Evolutionary conservation across 768 basidiomycete genomes (phyloP).

Genomic region (Lenzites betulinus): DNA sequence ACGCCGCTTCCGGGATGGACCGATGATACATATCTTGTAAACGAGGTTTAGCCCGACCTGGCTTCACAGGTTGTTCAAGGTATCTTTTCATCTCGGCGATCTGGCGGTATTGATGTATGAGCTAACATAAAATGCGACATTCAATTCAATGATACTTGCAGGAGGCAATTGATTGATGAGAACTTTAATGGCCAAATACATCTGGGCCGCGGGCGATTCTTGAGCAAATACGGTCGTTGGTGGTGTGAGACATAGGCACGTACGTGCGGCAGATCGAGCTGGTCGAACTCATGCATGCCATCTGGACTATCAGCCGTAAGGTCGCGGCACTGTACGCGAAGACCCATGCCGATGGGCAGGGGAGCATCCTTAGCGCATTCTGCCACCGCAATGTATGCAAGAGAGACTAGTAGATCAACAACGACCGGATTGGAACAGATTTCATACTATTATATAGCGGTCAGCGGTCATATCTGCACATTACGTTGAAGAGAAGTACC

Average conservation of each 20-base stretch:
- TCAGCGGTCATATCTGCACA: background rate
- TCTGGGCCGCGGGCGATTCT: constrained; percentile 37
- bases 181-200: constrained; percentile 46
- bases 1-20: constrained; percentile 56
- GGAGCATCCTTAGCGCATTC: constrained; percentile 58
- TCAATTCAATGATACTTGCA: constrained; percentile 34
- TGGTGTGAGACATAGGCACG: constrained; percentile 16
- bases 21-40: constrained; percentile 54
- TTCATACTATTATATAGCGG: constrained; percentile 52
- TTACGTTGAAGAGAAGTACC: constrained; percentile 36
- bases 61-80: constrained; percentile 50
- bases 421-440: constrained; percentile 62
- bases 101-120: constrained; percentile 30
- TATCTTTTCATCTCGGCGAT: constrained; percentile 59
- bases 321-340: constrained; percentile 49
- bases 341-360: constrained; percentile 58
- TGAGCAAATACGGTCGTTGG: background rate
- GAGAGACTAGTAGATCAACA: constrained; percentile 69
- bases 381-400: constrained; percentile 57
- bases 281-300: constrained; percentile 49
- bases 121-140: background rate
- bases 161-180: constrained; percentile 52
- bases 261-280: constrained; percentile 41
- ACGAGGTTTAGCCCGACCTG: constrained; percentile 55
- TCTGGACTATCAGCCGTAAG: background rate